Conservation (phyloP, 345 rosid genomes). For the Eutrema japonicum region DNA sequence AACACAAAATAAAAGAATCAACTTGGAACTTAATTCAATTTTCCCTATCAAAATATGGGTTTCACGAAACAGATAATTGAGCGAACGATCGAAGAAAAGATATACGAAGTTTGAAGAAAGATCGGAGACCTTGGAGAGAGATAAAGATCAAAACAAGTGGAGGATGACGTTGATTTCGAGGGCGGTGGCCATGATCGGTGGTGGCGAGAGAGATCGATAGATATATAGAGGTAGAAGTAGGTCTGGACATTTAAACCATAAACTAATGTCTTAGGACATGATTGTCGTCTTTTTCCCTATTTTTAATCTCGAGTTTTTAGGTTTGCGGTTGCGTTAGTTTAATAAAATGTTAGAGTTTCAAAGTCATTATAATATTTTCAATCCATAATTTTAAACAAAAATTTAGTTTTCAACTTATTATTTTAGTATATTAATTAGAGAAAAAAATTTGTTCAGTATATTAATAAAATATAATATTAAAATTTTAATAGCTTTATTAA, state of each 20-base stretch:
- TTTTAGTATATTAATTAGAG: too few relatives aligned
- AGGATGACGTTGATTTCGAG: conserved; percentile 18
- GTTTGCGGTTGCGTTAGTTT: conserved; percentile 16
- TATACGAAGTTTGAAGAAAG: not conserved
- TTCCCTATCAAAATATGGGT: not conserved
- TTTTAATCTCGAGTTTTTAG: not conserved
- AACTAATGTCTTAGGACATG: conserved; percentile 1
- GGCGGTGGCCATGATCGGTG: conserved; percentile 42
- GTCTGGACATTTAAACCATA: conserved; percentile 34
- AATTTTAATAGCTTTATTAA: too few relatives aligned
- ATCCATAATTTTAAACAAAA: too few relatives aligned
- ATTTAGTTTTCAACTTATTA: too few relatives aligned
- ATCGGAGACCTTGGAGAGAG: conserved; percentile 11
- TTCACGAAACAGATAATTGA: conserved; percentile 12
- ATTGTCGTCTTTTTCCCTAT: not conserved
- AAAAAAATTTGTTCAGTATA: too few relatives aligned
- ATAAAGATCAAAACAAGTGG: conserved; percentile 29
- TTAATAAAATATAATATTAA: too few relatives aligned
- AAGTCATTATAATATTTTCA: too few relatives aligned
- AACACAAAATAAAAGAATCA: conserved; percentile 4
- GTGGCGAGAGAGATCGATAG: conserved; percentile 31
- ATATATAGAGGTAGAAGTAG: conserved; percentile 31
- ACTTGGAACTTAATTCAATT: not conserved
- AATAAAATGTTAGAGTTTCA: not conserved
- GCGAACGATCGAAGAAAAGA: conserved; percentile 12